Percentiles rank a stretch among this genome's conserved stretches.
Conservation (phyloP, 2,329 filamentous ascomycete genomes). For the Arthrobotrys sinensis region DNA sequence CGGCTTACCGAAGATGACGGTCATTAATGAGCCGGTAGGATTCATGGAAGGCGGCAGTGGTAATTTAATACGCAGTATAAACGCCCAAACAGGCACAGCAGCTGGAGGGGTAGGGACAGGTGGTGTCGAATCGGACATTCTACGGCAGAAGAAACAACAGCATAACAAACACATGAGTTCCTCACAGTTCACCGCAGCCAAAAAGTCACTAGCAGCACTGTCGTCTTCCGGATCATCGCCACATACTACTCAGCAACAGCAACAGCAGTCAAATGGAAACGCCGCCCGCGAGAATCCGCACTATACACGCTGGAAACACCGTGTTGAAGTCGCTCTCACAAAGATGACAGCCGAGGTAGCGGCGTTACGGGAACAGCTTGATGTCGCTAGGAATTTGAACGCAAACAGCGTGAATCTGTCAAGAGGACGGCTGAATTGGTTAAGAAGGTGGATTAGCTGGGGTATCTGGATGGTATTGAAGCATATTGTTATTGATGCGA, state of each 20-base stretch:
- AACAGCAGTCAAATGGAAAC: slow-evolving; percentile 47
- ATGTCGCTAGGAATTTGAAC: slow-evolving; percentile 42
- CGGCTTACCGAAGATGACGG: slow-evolving; percentile 46
- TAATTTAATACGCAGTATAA: slow-evolving; percentile 20
- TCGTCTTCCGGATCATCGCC: slow-evolving; percentile 59
- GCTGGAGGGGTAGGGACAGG: slow-evolving; percentile 2
- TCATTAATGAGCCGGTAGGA: slow-evolving; percentile 44
- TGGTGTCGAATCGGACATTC: slow-evolving; percentile 4
- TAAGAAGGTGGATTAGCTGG: slow-evolving; percentile 80
- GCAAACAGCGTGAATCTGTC: slow-evolving; percentile 79
- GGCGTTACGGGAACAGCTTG: slow-evolving; percentile 90
- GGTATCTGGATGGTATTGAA: slow-evolving; percentile 79
- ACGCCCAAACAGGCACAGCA: neutral
- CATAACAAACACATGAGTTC: slow-evolving; percentile 35
- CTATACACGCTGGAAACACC: slow-evolving; percentile 79
- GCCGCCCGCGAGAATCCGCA: slow-evolving; percentile 63
- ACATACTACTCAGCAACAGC: slow-evolving; percentile 56
- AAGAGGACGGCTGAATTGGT: slow-evolving; percentile 74
- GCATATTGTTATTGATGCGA: slow-evolving; percentile 80
- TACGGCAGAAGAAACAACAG: slow-evolving; percentile 12
- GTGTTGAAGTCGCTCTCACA: slow-evolving; percentile 87
- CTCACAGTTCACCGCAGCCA: slow-evolving; percentile 50
- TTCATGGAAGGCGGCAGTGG: slow-evolving; percentile 14
- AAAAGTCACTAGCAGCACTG: slow-evolving; percentile 40
- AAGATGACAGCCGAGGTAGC: slow-evolving; percentile 94